A percentile compares a stretch with the other conserved stretches of the same genome.
These are phyloP conservation scores for Coniosporium apollinis DNA, from an alignment of 495 filamentous ascomycete genomes.

Conservation along the genomic window DNA sequence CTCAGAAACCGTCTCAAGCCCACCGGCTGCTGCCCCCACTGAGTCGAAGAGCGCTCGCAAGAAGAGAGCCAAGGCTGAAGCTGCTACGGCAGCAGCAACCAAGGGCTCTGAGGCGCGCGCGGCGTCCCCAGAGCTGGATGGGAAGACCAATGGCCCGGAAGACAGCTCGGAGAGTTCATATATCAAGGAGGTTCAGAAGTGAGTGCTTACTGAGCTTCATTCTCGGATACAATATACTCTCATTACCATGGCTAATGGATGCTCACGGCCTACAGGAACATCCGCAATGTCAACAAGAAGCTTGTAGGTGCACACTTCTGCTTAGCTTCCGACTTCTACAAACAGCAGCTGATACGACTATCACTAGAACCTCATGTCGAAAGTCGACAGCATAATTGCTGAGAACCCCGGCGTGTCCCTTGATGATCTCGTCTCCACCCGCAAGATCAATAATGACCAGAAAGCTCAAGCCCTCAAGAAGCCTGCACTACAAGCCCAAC, in stretches of 20 bases:
- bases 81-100: constrained; percentile 4
- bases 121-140: constrained; percentile 10
- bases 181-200: constrained; percentile 79
- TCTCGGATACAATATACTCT: too few relatives aligned
- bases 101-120: constrained; percentile 11
- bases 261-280: constrained; percentile 38
- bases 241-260: constrained; percentile 3
- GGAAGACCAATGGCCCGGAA: constrained; percentile 32
- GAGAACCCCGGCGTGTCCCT: constrained; percentile 61
- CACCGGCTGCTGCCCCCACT: constrained; percentile 6
- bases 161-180: constrained; percentile 50
- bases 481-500: constrained; percentile 58
- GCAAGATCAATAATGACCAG: constrained; percentile 87
- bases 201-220: constrained; percentile 21
- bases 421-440: constrained; percentile 63
- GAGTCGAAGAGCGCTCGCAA: constrained; percentile 26
- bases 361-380: constrained; percentile 52
- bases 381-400: constrained; percentile 60
- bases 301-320: constrained; percentile 60
- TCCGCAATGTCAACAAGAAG: constrained; percentile 79
- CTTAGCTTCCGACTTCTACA: not conserved
- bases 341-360: constrained; percentile 3
- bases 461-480: constrained; percentile 81
- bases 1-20: not conserved
- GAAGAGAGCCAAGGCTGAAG: constrained; percentile 26